A percentile compares a stretch with the other conserved stretches of the same genome.
These are phyloP conservation scores for Mrakia frigida DNA, from an alignment of 768 basidiomycete species.

Conservation along the genomic window DNA sequence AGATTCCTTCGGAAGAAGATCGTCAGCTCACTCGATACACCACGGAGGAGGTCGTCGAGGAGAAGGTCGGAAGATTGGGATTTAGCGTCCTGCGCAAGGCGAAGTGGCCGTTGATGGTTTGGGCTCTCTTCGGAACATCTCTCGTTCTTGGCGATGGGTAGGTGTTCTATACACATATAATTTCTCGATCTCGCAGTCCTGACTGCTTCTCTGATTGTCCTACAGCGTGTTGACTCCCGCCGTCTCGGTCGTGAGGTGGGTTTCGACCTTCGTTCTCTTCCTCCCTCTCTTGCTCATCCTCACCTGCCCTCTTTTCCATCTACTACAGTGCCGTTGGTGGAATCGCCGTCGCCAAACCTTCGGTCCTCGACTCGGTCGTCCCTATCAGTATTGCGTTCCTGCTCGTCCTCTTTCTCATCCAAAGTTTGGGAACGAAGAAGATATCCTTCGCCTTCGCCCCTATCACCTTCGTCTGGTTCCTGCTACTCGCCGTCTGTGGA, in stretches of 20 bases:
- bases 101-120: slow-evolving; percentile 54
- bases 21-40: slow-evolving; percentile 54
- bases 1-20: slow-evolving; percentile 49
- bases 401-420: slow-evolving; percentile 55
- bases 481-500: slow-evolving; percentile 53
- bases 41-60: not conserved
- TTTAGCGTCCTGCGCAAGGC: slow-evolving; percentile 36
- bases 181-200: not conserved
- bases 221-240: no score
- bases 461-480: slow-evolving; percentile 59
- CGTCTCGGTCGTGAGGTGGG: slow-evolving; percentile 44
- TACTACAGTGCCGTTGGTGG: slow-evolving; percentile 53
- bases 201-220: not conserved
- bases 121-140: slow-evolving; percentile 43
- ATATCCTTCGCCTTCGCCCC: slow-evolving; percentile 55
- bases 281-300: not conserved
- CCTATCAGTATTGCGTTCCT: slow-evolving; percentile 61
- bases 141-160: not conserved
- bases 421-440: slow-evolving; percentile 58
- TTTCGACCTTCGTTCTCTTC: slow-evolving; percentile 50
- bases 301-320: not conserved
- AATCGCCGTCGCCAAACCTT: slow-evolving; percentile 59
- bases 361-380: slow-evolving; percentile 50
- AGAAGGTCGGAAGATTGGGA: slow-evolving; percentile 37
- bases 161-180: no score